These are phyloP conservation scores for Aphanomyces cochlioides DNA, from an alignment of 352 stramenopile genomes.

Conservation along the genomic window DNA sequence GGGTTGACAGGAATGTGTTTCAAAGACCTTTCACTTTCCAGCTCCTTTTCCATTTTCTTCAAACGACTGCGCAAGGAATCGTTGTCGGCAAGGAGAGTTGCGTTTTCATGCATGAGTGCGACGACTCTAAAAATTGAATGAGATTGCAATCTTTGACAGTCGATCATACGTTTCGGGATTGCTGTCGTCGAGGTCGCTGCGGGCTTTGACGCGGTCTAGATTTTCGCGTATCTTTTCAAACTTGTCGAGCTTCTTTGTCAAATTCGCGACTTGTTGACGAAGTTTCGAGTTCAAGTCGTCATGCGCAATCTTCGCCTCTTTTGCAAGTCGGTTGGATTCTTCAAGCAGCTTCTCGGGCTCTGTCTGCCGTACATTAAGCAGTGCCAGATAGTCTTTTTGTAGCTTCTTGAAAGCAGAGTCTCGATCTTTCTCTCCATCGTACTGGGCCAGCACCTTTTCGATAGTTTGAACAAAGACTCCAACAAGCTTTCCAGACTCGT, in stretches of 20 bases:
- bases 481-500: background rate
- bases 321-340: constrained; percentile 53
- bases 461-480: constrained; percentile 13
- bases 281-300: constrained; percentile 66
- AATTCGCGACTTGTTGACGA: constrained; percentile 54
- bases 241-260: constrained; percentile 55
- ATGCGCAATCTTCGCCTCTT: constrained; percentile 69
- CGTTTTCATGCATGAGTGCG: constrained; percentile 18
- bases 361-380: constrained; percentile 48
- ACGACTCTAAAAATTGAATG: constrained; percentile 20
- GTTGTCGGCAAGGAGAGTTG: constrained; percentile 37
- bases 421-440: constrained; percentile 22
- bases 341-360: constrained; percentile 61
- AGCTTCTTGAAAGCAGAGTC: constrained; percentile 23
- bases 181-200: constrained; percentile 32
- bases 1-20: constrained; percentile 30
- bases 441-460: constrained; percentile 9
- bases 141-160: background rate
- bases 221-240: constrained; percentile 44
- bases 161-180: constrained; percentile 31
- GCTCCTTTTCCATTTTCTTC: constrained; percentile 44
- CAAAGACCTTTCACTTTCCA: constrained; percentile 44
- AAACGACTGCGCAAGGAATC: constrained; percentile 41
- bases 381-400: constrained; percentile 16
- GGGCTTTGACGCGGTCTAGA: constrained; percentile 47